phyloP scores from a whole-genome alignment of 805 yeast species.

The Jamesozyma hellenica region DNA sequence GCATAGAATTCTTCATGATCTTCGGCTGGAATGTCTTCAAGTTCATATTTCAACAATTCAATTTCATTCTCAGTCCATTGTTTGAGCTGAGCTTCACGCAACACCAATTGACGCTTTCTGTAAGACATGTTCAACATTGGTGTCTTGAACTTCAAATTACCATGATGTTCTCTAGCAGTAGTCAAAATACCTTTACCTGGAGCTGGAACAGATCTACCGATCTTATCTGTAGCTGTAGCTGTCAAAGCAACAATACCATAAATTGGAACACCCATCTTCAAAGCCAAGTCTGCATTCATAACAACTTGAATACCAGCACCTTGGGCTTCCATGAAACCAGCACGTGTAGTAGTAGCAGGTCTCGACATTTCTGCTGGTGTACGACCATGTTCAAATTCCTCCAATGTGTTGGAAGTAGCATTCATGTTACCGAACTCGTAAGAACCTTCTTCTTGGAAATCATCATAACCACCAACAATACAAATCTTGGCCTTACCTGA shows the following conservation, averaged over 20 bases:
- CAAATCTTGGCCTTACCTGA: conserved; percentile 93
- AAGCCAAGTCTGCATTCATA: conserved; percentile 89
- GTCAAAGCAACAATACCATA: conserved; percentile 90
- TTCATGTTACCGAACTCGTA: conserved; percentile 98
- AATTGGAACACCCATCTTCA: conserved; percentile 98
- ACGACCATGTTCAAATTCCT: conserved; percentile 90
- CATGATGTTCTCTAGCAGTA: conserved; percentile 89
- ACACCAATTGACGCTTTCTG: conserved; percentile 82
- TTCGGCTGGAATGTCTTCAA: conserved; percentile 39
- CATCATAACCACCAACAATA: conserved; percentile 98
- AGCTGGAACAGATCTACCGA: conserved; percentile 98
- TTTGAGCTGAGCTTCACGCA: conserved; percentile 67
- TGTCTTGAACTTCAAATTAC: conserved; percentile 65
- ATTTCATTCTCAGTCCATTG: conserved; percentile 80
- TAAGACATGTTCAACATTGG: conserved; percentile 81
- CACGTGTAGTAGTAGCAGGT: conserved; percentile 92
- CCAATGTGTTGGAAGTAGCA: conserved; percentile 85
- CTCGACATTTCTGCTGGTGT: conserved; percentile 98
- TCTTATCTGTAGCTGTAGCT: conserved; percentile 96
- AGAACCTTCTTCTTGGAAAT: conserved; percentile 98
- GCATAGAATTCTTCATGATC: conserved; percentile 51
- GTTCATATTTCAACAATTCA: conserved; percentile 60
- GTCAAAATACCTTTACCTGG: conserved; percentile 99
- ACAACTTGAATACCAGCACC: conserved; percentile 97
- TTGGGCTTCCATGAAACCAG: conserved; percentile 99